Evolutionary conservation across 1,139 yeast species (phyloP), one percentile per base, ranked within the genome.

Genomic region (Arxiozyma slooffiae): DNA sequence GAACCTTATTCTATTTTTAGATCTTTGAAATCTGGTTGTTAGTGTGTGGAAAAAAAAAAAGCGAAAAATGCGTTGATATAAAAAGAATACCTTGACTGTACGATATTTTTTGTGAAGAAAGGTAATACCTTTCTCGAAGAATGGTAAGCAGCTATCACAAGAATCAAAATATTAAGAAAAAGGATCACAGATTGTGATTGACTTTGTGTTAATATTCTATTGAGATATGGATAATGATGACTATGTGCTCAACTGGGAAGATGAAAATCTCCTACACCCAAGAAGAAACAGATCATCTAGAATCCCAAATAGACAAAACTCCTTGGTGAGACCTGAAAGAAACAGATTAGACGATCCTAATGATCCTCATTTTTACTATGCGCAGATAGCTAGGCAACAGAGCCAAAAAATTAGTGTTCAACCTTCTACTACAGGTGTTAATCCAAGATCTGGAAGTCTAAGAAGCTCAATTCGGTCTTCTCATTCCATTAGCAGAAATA

Each of bases 301-400:
- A 18, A 52, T 43, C 18, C 57, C 58, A 36, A 57, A 56, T 22
- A 55, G 67, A 51, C 64, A 61, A 44, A 63, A 60, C 17, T 85
- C 95, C 1, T 72, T 88, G 55, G 85, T 87, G 41, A 76, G 86
- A 55, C 95, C 94, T 1, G 96, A 88, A 65, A 75, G 96, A 56
- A 80, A 83, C 47, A 72, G 89, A 51, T 71, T 85, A 55, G 73
- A 76, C 57, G 76, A 79, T 57, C 81, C 79, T 16, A 77, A 76
- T 53, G 86, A 85, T 63, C 94, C 92, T 1, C 80, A 83, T 52
- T 85, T 75, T 67, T 90, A 85, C 65, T 87, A 87, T 67, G 78
- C 88, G n/a, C 90, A 85, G 59, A 83, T 84, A 24, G 84, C 92
- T 9, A 79, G 82, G 52, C 86, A 84, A 60, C 81, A 82, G 57